Conservation (phyloP, 441 rosid species). For the Rhodomyrtus psidioides region DNA sequence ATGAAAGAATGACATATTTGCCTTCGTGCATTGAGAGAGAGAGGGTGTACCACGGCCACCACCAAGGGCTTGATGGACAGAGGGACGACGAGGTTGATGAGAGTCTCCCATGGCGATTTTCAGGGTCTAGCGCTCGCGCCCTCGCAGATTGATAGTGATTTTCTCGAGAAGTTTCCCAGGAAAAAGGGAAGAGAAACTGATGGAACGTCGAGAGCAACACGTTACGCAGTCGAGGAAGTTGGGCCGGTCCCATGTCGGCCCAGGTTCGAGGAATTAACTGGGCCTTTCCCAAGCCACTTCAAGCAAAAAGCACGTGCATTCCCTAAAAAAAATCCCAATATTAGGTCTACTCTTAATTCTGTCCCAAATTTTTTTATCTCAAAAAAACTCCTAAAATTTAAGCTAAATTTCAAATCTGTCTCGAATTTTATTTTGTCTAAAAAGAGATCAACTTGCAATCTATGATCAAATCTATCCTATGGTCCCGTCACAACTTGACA, state of each 20-base stretch:
- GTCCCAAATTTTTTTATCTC: no score
- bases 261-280: neutral
- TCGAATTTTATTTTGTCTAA: no score
- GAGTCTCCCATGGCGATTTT: slow-evolving; percentile 45
- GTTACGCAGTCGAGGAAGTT: neutral
- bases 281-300: neutral
- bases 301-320: neutral
- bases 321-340: no score
- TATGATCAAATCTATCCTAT: no score
- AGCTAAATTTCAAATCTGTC: no score
- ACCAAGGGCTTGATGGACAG: slow-evolving; percentile 57
- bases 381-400: no score
- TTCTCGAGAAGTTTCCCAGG: neutral
- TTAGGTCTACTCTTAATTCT: no score
- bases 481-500: no score
- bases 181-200: neutral
- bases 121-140: neutral
- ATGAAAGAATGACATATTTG: neutral
- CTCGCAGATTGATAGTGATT: neutral
- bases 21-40: neutral
- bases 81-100: slow-evolving; percentile 24
- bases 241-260: no score
- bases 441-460: no score
- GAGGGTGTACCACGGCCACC: slow-evolving; percentile 44
- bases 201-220: neutral